Percentiles rank a stretch among this genome's conserved stretches.
Conservation (phyloP, 129 eudicot species). For the Logfia minima region DNA sequence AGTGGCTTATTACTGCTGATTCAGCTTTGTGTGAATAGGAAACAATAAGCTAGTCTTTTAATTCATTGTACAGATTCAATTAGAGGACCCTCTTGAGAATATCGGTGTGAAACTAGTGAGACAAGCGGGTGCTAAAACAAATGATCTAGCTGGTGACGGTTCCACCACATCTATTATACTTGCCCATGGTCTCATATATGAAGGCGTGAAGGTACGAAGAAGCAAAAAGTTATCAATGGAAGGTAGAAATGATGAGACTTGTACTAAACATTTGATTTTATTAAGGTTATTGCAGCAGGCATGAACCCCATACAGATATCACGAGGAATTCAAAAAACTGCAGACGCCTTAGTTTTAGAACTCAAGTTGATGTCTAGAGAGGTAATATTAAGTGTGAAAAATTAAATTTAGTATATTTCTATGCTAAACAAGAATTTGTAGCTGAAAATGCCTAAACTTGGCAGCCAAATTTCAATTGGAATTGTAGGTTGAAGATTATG, state of each 20-base stretch:
- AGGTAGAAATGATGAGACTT: constrained; percentile 1
- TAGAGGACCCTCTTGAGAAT: constrained; percentile 92
- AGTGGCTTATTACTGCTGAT: not conserved
- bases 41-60: constrained; percentile 6
- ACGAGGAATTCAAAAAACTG: constrained; percentile 82
- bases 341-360: constrained; percentile 70
- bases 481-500: constrained; percentile 88
- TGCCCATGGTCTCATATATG: constrained; percentile 88
- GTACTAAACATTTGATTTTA: constrained; percentile 14
- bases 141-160: constrained; percentile 95
- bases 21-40: not conserved
- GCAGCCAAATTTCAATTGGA: constrained; percentile 18
- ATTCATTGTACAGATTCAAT: constrained; percentile 55
- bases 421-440: constrained; percentile 21
- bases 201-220: constrained; percentile 74
- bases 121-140: constrained; percentile 94
- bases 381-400: constrained; percentile 35
- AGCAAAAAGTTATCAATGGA: not conserved
- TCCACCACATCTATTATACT: constrained; percentile 87
- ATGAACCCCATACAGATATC: constrained; percentile 73
- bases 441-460: constrained; percentile 24
- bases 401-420: not conserved
- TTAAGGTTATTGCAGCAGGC: constrained; percentile 86
- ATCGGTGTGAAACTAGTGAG: constrained; percentile 87
- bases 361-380: constrained; percentile 73